These are phyloP conservation scores for Myxozyma lipomycoides DNA, from an alignment of 805 yeast species.

Conservation along the genomic window DNA sequence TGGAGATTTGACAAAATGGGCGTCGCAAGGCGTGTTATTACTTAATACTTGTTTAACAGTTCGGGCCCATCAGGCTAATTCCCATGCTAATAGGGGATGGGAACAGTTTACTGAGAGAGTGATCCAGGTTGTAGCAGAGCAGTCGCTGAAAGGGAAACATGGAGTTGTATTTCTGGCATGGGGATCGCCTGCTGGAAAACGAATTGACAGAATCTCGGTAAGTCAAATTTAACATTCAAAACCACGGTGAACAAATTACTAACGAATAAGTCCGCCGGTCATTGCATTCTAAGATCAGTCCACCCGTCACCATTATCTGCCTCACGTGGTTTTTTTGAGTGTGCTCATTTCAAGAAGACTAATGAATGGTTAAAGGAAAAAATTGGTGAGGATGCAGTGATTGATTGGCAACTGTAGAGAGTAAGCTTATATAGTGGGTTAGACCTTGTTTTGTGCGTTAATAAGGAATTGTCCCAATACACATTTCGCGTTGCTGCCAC, in stretches of 20 bases:
- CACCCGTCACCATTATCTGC: slow-evolving; percentile 98
- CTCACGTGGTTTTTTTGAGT: slow-evolving; percentile 74
- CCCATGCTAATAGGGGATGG: slow-evolving; percentile 92
- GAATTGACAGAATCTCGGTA: slow-evolving; percentile 46
- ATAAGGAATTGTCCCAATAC: too few relatives aligned
- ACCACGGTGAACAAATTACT: not conserved
- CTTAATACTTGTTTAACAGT: slow-evolving; percentile 88
- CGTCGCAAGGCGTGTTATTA: slow-evolving; percentile 78
- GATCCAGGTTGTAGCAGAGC: slow-evolving; percentile 47
- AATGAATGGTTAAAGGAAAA: slow-evolving; percentile 67
- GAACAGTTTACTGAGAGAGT: slow-evolving; percentile 78
- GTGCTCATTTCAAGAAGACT: slow-evolving; percentile 66
- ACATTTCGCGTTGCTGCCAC: too few relatives aligned
- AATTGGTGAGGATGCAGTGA: slow-evolving; percentile 43
- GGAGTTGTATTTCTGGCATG: slow-evolving; percentile 76
- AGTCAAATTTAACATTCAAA: slow-evolving; percentile 4
- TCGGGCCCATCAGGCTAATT: slow-evolving; percentile 86
- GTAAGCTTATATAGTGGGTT: too few relatives aligned
- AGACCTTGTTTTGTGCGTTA: too few relatives aligned
- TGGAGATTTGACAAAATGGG: slow-evolving; percentile 79
- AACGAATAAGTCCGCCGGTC: slow-evolving; percentile 25
- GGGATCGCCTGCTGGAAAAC: slow-evolving; percentile 71
- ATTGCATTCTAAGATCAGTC: slow-evolving; percentile 61
- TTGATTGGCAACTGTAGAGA: slow-evolving; percentile 64
- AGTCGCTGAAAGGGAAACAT: slow-evolving; percentile 37